These are phyloP conservation scores for Mycosarcoma maydis DNA, from an alignment of 1,284 basidiomycete genomes.

Conservation along the genomic window DNA sequence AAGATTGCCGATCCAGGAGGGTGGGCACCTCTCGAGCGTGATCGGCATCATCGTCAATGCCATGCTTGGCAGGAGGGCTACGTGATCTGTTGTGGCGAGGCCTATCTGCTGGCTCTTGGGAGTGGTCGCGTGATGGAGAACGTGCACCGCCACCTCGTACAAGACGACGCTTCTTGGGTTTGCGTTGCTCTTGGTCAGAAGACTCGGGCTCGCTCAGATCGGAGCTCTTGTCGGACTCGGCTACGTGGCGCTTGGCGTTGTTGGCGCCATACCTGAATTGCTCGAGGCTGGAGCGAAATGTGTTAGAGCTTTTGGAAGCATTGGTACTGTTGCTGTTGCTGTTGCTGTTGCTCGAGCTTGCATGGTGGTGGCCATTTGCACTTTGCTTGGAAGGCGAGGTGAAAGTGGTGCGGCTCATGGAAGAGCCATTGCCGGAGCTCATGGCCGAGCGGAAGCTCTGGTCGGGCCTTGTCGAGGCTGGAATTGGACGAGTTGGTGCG, in stretches of 20 bases:
- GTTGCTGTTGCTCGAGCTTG: conserved; percentile 7
- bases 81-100: neutral
- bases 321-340: too few relatives aligned
- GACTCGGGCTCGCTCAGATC: conserved; percentile 38
- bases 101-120: conserved; percentile 8
- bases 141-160: conserved; percentile 24
- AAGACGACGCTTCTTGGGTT: conserved; percentile 40
- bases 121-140: conserved; percentile 14
- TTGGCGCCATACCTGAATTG: conserved; percentile 33
- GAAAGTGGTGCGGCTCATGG: conserved; percentile 32
- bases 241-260: conserved; percentile 7
- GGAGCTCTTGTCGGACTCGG: conserved; percentile 36
- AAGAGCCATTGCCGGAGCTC: conserved; percentile 20
- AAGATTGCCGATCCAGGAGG: conserved; percentile 7
- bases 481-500: conserved; percentile 3
- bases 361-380: conserved; percentile 3
- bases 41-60: conserved; percentile 7
- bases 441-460: conserved; percentile 38
- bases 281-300: conserved; percentile 32
- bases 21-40: conserved; percentile 18
- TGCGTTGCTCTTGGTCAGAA: conserved; percentile 17
- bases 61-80: neutral
- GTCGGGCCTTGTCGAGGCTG: conserved; percentile 13
- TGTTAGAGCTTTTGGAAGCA: too few relatives aligned
- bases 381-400: conserved; percentile 5